Evolutionary conservation across 2,329 filamentous ascomycete genomes (phyloP).

Genomic region (Epichloe sylvatica): DNA sequence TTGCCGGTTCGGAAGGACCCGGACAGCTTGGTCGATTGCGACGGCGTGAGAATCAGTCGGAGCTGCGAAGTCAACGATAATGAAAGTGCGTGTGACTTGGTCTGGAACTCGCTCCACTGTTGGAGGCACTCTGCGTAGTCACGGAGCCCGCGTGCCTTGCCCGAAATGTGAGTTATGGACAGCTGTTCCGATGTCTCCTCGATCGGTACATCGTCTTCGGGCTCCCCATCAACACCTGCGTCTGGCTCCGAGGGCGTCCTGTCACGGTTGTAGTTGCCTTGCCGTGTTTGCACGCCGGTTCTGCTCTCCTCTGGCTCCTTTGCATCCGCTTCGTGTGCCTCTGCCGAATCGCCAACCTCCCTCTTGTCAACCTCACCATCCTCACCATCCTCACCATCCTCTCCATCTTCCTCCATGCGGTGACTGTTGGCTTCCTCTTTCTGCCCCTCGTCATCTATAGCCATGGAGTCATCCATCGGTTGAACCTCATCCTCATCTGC

Average conservation of each 20-base stretch:
- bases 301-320: conserved; percentile 38
- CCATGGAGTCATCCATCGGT: conserved; percentile 78
- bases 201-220: conserved; percentile 35
- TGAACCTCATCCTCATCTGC: conserved; percentile 77
- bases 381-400: conserved; percentile 30
- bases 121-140: conserved; percentile 46
- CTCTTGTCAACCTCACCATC: conserved; percentile 31
- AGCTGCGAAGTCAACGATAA: conserved; percentile 87
- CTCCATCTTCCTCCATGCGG: conserved; percentile 38
- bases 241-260: conserved; percentile 25
- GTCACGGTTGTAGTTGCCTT: conserved; percentile 44
- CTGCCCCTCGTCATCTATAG: conserved; percentile 63
- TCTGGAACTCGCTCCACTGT: conserved; percentile 77
- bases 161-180: conserved; percentile 56
- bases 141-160: conserved; percentile 28
- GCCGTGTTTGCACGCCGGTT: conserved; percentile 45
- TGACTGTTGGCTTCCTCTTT: conserved; percentile 35
- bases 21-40: conserved; percentile 87
- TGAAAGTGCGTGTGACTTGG: conserved; percentile 70
- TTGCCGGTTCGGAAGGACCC: conserved; percentile 96
- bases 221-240: conserved; percentile 30
- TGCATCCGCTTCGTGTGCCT: conserved; percentile 25
- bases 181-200: conserved; percentile 49
- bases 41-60: conserved; percentile 86
- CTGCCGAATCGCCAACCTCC: conserved; percentile 23